These are phyloP conservation scores for Saccharomycopsis hybrid DNA, from an alignment of 1,139 yeast genomes.

Conservation along the genomic window DNA sequence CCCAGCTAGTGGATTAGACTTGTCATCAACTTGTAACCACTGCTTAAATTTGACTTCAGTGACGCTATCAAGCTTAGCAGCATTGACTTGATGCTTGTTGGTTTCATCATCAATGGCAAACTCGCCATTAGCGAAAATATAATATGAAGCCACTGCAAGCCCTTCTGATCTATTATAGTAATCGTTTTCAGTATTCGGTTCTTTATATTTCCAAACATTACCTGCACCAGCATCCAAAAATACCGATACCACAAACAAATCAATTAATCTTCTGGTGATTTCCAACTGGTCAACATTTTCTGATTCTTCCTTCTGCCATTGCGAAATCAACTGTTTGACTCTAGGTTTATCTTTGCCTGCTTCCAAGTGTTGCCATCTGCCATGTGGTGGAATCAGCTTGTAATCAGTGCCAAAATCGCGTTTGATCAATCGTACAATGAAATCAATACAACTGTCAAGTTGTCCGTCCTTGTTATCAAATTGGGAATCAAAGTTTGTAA, in stretches of 20 bases:
- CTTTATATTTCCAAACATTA: conserved; percentile 41
- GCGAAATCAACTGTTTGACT: conserved; percentile 34
- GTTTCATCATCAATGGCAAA: conserved; percentile 32
- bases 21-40: conserved; percentile 39
- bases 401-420: conserved; percentile 37
- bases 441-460: conserved; percentile 36
- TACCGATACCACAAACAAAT: conserved; percentile 50
- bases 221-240: conserved; percentile 62
- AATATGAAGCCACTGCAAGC: conserved; percentile 48
- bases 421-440: conserved; percentile 35
- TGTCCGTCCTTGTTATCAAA: conserved; percentile 33
- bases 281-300: conserved; percentile 33
- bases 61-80: conserved; percentile 32
- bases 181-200: conserved; percentile 28
- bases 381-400: conserved; percentile 49
- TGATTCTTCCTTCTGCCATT: conserved; percentile 28
- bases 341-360: conserved; percentile 38
- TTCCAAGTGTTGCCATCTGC: conserved; percentile 57
- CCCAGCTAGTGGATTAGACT: conserved; percentile 43
- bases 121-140: conserved; percentile 44
- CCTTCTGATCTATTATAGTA: conserved; percentile 47
- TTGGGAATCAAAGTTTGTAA: conserved; percentile 35
- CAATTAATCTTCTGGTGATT: conserved; percentile 44
- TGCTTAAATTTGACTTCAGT: conserved; percentile 27
- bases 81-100: conserved; percentile 39